Evolutionary conservation across 192 early-diverging fungal genomes (phyloP).

Genomic region (Spinellus fusiger): DNA sequence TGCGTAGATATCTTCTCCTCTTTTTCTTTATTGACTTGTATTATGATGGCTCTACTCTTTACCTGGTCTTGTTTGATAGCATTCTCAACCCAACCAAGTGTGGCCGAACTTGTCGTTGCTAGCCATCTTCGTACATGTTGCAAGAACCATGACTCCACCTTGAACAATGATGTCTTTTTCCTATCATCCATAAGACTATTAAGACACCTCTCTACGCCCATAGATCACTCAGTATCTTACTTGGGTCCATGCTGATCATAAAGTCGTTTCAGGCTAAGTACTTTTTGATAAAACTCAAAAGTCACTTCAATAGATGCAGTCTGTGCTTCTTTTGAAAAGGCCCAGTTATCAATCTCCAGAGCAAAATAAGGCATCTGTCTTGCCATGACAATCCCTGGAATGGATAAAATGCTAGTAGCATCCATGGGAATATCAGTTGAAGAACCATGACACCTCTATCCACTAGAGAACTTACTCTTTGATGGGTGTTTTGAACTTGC

Average conservation of each 20-base stretch:
- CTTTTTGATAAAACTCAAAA: constrained; percentile 49
- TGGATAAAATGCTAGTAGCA: constrained; percentile 12
- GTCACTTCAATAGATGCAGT: constrained; percentile 38
- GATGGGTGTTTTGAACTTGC: constrained; percentile 20
- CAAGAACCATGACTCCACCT: constrained; percentile 66
- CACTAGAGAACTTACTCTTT: constrained; percentile 22
- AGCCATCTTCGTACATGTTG: constrained; percentile 64
- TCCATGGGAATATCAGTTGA: not conserved
- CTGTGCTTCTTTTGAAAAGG: constrained; percentile 33
- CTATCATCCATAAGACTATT: constrained; percentile 5
- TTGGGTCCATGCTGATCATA: constrained; percentile 43
- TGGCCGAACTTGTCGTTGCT: constrained; percentile 49
- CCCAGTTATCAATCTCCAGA: constrained; percentile 49
- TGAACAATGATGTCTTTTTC: constrained; percentile 43
- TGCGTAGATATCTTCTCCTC: not conserved
- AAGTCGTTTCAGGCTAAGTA: constrained; percentile 35
- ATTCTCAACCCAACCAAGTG: constrained; percentile 61
- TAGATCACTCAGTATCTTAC: too few relatives aligned
- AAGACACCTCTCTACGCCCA: too few relatives aligned
- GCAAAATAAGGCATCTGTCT: constrained; percentile 50
- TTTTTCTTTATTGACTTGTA: not conserved
- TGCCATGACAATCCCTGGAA: constrained; percentile 42
- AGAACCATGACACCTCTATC: not conserved
- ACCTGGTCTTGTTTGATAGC: constrained; percentile 62
- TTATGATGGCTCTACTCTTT: constrained; percentile 6